A percentile compares a stretch with the other conserved stretches of the same genome.
These are phyloP conservation scores for Perkinsus olseni DNA, from an alignment of 169 alveolate genomes.

Conservation along the genomic window DNA sequence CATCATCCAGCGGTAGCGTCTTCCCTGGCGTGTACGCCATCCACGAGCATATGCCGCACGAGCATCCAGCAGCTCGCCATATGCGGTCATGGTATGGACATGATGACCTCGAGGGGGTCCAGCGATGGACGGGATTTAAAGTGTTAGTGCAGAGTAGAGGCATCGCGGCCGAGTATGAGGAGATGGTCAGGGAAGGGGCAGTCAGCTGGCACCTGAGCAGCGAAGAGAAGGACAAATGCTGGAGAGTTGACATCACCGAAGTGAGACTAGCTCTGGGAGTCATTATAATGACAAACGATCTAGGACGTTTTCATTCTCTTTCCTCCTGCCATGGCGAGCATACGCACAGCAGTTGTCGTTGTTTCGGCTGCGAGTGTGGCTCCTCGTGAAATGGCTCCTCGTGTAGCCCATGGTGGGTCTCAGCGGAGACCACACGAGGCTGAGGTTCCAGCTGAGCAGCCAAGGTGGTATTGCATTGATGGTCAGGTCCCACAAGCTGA, in stretches of 20 bases:
- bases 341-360: no score
- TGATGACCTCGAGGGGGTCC: not conserved
- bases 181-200: not conserved
- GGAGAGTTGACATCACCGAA: not conserved
- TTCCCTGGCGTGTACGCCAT: not conserved
- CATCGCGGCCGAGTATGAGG: not conserved
- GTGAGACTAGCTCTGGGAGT: not conserved
- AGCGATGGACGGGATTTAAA: conserved; percentile 9
- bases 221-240: not conserved
- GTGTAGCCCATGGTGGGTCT: not conserved
- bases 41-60: not conserved
- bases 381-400: no score
- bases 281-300: not conserved
- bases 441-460: not conserved
- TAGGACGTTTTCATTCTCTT: not conserved
- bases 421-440: not conserved
- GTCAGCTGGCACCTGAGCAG: not conserved
- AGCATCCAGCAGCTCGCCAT: not conserved
- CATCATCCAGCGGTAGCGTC: no score
- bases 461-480: no score
- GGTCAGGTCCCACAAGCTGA: not conserved
- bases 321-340: not conserved
- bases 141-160: not conserved
- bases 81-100: conserved; percentile 2
- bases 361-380: no score